These are phyloP conservation scores for Neurospora sp. DNA, from an alignment of 495 filamentous ascomycete species.

Conservation along the genomic window DNA sequence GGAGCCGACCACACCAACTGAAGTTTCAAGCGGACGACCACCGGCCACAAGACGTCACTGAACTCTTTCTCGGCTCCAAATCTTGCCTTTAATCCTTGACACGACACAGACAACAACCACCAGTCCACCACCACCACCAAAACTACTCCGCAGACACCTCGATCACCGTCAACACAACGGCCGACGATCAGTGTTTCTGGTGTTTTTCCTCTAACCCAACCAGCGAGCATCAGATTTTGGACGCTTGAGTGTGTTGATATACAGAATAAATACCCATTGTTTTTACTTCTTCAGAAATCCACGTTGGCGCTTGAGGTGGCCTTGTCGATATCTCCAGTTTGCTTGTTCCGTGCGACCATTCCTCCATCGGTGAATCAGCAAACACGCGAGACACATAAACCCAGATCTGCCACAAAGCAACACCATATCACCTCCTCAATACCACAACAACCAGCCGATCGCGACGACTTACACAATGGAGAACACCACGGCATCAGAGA, in stretches of 20 bases:
- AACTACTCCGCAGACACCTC: not conserved
- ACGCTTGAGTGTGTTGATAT: not conserved
- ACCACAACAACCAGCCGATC: not conserved
- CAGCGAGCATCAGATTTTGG: not conserved
- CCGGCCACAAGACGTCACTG: not conserved
- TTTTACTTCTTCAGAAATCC: not conserved
- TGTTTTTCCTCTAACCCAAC: not conserved
- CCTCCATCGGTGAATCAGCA: not conserved
- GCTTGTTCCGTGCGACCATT: not conserved
- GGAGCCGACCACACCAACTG: not conserved
- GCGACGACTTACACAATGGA: conserved; percentile 11
- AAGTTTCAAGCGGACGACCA: not conserved
- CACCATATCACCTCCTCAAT: not conserved
- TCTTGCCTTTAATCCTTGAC: not conserved
- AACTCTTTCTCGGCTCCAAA: not conserved
- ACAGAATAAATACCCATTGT: not conserved
- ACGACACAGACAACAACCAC: not conserved
- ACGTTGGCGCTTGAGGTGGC: not conserved
- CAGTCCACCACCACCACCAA: not conserved
- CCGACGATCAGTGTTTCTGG: not conserved
- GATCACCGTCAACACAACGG: not conserved
- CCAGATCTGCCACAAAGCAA: not conserved
- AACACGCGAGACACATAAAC: not conserved
- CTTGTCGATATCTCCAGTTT: not conserved
- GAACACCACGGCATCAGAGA: conserved; percentile 10